Conservation (phyloP, 495 filamentous ascomycete genomes). For the Letharia columbiana region DNA sequence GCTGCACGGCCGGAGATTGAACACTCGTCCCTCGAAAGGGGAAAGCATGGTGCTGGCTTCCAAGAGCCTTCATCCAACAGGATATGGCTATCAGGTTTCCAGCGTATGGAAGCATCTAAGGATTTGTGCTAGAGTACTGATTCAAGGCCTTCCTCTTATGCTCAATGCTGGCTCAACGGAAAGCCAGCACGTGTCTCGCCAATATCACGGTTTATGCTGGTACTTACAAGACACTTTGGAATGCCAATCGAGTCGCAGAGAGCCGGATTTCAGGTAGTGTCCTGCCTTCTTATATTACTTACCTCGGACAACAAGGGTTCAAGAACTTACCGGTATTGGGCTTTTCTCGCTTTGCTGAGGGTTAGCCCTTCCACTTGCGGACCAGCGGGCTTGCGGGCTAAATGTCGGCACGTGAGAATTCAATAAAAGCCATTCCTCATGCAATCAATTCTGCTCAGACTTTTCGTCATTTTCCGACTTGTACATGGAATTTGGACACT, state of each 20-base stretch:
- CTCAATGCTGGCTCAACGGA: background rate
- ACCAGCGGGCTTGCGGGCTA: background rate
- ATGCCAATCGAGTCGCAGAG: background rate
- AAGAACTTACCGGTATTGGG: background rate
- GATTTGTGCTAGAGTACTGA: background rate
- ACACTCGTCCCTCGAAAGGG: background rate
- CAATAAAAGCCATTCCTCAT: too few species aligned
- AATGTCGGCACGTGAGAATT: background rate
- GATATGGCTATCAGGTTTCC: background rate
- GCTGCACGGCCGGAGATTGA: background rate
- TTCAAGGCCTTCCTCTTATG: background rate
- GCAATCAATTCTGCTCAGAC: background rate
- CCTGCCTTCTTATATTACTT: background rate
- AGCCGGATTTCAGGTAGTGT: background rate
- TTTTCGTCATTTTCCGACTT: background rate
- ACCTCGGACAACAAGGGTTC: conserved; percentile 1
- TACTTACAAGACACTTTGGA: background rate
- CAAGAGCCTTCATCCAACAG: background rate
- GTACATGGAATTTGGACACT: background rate
- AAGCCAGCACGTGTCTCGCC: background rate
- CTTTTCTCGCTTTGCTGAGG: background rate
- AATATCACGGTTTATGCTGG: background rate
- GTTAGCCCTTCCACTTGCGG: conserved; percentile 1
- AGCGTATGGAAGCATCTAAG: background rate
- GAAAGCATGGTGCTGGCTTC: background rate